Evolutionary conservation across 192 early-diverging fungal genomes (phyloP), one percentile per base, ranked within the genome.

Genomic region (Pilobolus umbonatus): DNA sequence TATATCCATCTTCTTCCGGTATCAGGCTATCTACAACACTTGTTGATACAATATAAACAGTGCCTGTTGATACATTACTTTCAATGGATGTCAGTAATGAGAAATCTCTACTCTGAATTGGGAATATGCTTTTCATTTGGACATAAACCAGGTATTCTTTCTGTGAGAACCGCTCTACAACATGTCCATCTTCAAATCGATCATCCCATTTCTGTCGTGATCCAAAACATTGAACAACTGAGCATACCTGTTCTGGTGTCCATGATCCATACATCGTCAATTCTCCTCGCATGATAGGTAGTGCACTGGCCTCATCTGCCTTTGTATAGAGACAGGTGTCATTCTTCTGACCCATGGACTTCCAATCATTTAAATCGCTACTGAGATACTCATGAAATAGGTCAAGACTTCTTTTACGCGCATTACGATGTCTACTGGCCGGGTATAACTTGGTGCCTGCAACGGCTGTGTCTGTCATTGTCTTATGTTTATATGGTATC

Each of bases 141-240:
- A 69, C 51, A 46, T 73, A 68, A 31, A 73, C 61, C 2, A 77
- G 43, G 19, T 72, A 73, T 15, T 80, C 73, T 30, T 71, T 73
- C 21, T 68, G 48, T 25, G 69, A 69, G 44, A 74, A 75, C 17
- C 71, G 53, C 47, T 80, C 73, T 3, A 75, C 62, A 12, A 73
- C 50, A 10, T 69, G 62, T 26, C 76, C 67, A 11, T 71, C 69
- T 9, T 78, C 76, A 21, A 73, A 74, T 5, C 67, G 53, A 10
- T 75, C 74, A 39, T 80, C 78, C 78, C 78, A 57, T 67, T 31
- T 51, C 51, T 68, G 61, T 22, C 78, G 61, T 0, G 71, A 54
- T 35, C 69, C 73, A 30, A 77, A 67, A 28, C 65, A 67, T n/a
- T 71, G 65, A 11, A 77, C 67, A 8, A 75, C 71, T 5, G 75